phyloP scores from a whole-genome alignment of 129 eudicot species.

The Arctium minus region DNA sequence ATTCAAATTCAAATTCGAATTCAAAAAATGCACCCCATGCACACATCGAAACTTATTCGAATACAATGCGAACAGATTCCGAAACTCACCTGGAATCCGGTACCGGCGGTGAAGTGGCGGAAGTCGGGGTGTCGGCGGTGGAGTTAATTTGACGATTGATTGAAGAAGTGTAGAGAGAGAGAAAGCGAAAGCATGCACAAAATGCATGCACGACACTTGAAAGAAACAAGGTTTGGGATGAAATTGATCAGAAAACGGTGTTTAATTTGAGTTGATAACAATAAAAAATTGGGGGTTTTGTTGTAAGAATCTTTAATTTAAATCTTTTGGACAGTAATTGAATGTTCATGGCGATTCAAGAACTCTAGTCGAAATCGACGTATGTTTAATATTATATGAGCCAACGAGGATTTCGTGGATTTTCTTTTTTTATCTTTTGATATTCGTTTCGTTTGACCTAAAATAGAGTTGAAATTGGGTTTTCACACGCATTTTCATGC shows the following conservation, averaged over 20 bases:
- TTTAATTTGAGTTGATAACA: neutral
- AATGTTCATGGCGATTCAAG: neutral
- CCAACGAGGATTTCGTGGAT: slow-evolving; percentile 22
- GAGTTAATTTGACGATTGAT: slow-evolving; percentile 12
- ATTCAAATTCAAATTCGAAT: neutral
- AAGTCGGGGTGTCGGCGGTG: neutral
- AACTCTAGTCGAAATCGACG: neutral
- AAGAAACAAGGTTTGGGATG: neutral
- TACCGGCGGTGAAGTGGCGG: neutral
- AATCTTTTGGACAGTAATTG: slow-evolving; percentile 5
- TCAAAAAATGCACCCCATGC: neutral
- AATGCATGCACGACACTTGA: slow-evolving; percentile 77
- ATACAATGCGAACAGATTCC: neutral
- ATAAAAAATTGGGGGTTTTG: slow-evolving; percentile 13
- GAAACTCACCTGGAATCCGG: neutral
- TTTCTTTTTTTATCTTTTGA: neutral
- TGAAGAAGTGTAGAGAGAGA: slow-evolving; percentile 20
- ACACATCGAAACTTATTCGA: neutral
- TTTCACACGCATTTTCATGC: slow-evolving; percentile 7
- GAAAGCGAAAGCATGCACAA: slow-evolving; percentile 33
- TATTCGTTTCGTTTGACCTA: neutral
- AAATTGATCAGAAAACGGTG: neutral
- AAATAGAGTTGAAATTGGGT: neutral
- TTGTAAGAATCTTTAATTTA: neutral
- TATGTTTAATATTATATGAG: neutral